Base-by-base conservation (phyloP, 345 rosid species). In the Physaria fendleri region DNA sequence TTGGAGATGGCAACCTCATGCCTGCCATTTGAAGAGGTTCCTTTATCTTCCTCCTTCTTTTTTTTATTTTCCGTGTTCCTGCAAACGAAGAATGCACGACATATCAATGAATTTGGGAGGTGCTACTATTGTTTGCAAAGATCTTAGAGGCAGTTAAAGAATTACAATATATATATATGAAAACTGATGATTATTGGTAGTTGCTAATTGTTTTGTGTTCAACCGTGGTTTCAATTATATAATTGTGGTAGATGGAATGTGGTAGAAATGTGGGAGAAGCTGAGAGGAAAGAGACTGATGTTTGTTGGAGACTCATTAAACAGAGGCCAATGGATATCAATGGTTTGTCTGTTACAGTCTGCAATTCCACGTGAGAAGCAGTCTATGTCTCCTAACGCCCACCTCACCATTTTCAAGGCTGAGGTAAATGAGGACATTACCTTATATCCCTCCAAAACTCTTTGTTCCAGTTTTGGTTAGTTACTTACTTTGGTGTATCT, bases 261-360 rank as follows among this genome's bases (percentile, higher is more conserved):
- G 23, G 74, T 37, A 5, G 87, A 89, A 59, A 85, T 87, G 79
- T 87, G 99, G 99, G 99, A 89, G 77, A 93, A 89, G 81, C 71
- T 93, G 73, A 93, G 99, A 45, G 90, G 88, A 50, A 93, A 89
- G 72, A 80, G 92, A 58, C 77, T 93, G 47, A 89, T 93, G 99
- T 93, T 89, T 74, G 95, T 93, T 5, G 99, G 99, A 55, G 99
- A 93, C 81, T 93, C 99, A 0, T 65, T 89, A 30, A 83, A 87
- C 64, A 71, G 99, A 81, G 99, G 99, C 32, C 99, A 93, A 61
- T 93, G 99, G 99, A 93, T 93, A 74, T 93, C 99, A 10, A 83
- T 93, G 95, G 80, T 93, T 42, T 89, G 99, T 58, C 77, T 93
- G 39, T 64, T 93, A 48, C 97, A 87, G 67, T 85, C 99, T 6